Conservation (phyloP, 768 basidiomycete species). For the Phallus indusiatus region DNA sequence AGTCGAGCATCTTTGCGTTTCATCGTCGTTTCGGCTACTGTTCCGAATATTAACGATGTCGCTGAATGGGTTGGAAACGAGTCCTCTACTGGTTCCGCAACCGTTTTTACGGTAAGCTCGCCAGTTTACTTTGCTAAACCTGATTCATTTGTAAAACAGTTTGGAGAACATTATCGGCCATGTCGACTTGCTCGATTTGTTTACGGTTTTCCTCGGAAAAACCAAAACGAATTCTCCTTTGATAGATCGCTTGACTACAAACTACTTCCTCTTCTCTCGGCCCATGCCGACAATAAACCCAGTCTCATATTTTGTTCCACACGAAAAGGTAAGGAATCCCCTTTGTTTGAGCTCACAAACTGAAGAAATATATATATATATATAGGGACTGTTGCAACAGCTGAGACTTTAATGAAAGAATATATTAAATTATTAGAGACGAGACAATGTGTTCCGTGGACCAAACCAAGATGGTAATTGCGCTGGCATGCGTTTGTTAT, state of each 20-base stretch:
- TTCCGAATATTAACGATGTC: constrained; percentile 87
- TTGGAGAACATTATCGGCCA: constrained; percentile 87
- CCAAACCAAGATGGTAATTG: constrained; percentile 41
- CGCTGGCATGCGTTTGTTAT: neutral
- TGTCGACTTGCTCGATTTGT: constrained; percentile 70
- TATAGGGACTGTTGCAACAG: constrained; percentile 44
- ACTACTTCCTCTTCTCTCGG: constrained; percentile 61
- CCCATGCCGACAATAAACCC: constrained; percentile 71
- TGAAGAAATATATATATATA: neutral
- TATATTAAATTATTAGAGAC: constrained; percentile 48
- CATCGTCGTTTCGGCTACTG: constrained; percentile 85
- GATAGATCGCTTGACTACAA: constrained; percentile 59
- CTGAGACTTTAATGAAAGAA: constrained; percentile 66
- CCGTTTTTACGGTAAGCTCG: constrained; percentile 54
- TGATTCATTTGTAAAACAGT: constrained; percentile 36
- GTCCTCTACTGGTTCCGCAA: constrained; percentile 36
- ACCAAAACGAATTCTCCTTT: constrained; percentile 75
- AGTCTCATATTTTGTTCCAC: constrained; percentile 86
- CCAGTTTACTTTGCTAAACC: neutral
- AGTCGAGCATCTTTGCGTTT: constrained; percentile 67
- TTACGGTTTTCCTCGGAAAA: constrained; percentile 56
- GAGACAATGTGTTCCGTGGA: constrained; percentile 58
- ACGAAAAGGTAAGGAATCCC: constrained; percentile 52
- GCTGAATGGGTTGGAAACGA: constrained; percentile 73
- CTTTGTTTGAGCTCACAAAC: neutral